Percentiles rank a stretch among this genome's conserved stretches.
Conservation (phyloP, 1,139 yeast genomes). For the Saccharomyces hybrid region DNA sequence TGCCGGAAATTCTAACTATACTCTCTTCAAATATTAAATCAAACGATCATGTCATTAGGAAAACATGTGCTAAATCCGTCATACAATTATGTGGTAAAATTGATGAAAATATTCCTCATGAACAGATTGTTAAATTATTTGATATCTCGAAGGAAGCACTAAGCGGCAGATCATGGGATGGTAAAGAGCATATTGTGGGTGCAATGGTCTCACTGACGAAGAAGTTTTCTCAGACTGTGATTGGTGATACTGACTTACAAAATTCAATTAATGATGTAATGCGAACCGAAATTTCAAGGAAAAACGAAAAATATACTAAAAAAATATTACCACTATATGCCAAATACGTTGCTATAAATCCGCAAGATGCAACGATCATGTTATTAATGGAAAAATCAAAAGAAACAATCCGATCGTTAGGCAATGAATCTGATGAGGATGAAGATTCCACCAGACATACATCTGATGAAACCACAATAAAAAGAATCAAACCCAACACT, state of each 20-base stretch:
- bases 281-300: slow-evolving; percentile 56
- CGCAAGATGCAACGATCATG: slow-evolving; percentile 34
- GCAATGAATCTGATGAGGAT: slow-evolving; percentile 2
- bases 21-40: slow-evolving; percentile 47
- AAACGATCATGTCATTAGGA: slow-evolving; percentile 57
- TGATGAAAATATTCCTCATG: slow-evolving; percentile 33
- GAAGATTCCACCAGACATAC: slow-evolving; percentile 3
- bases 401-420: neutral
- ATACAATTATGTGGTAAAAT: slow-evolving; percentile 49
- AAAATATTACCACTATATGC: slow-evolving; percentile 47
- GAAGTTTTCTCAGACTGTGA: slow-evolving; percentile 37
- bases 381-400: slow-evolving; percentile 27
- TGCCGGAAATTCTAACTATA: slow-evolving; percentile 58
- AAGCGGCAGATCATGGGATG: slow-evolving; percentile 79
- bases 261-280: slow-evolving; percentile 41
- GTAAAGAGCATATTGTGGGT: slow-evolving; percentile 68
- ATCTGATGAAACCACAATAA: slow-evolving; percentile 3
- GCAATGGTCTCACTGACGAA: slow-evolving; percentile 58
- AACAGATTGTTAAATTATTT: slow-evolving; percentile 38
- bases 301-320: slow-evolving; percentile 57
- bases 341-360: slow-evolving; percentile 40
- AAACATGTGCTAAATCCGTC: slow-evolving; percentile 63
- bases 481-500: slow-evolving; percentile 20
- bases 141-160: slow-evolving; percentile 53
- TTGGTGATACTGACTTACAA: slow-evolving; percentile 28